Conservation (phyloP, 495 filamentous ascomycete species). For the Cryomyces antarcticus region DNA sequence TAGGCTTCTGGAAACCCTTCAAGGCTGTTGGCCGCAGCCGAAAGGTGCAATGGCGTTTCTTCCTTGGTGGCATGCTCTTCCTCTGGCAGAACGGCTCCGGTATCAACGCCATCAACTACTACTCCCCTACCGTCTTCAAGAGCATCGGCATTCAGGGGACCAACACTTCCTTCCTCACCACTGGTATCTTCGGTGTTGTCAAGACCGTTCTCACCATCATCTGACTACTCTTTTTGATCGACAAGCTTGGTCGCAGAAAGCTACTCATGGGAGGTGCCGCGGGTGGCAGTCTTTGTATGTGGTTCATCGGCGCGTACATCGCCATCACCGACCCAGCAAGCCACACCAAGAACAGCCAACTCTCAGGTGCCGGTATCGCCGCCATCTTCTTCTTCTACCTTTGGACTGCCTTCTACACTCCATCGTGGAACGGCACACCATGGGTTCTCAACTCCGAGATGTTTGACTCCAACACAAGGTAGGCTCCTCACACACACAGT, state of each 20-base stretch:
- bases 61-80: constrained; percentile 47
- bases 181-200: constrained; percentile 31
- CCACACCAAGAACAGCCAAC: constrained; percentile 14
- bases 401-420: constrained; percentile 60
- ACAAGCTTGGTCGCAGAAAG: constrained; percentile 34
- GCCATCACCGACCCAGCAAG: constrained; percentile 27
- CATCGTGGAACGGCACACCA: constrained; percentile 46
- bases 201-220: constrained; percentile 40
- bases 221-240: constrained; percentile 35
- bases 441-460: constrained; percentile 22
- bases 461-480: constrained; percentile 16
- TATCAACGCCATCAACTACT: constrained; percentile 53
- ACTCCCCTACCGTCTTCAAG: constrained; percentile 36
- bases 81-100: constrained; percentile 45
- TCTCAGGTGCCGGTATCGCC: constrained; percentile 38
- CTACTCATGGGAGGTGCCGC: constrained; percentile 33
- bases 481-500: not conserved
- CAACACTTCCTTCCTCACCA: constrained; percentile 27
- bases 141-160: constrained; percentile 34
- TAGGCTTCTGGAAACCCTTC: constrained; percentile 51
- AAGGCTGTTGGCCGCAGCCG: constrained; percentile 25
- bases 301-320: constrained; percentile 29
- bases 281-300: constrained; percentile 36
- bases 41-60: constrained; percentile 39
- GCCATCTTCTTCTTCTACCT: constrained; percentile 68